Evolutionary conservation across 352 stramenopile species (phyloP).

Genomic region (Phytophthora macrochlamydospora): DNA sequence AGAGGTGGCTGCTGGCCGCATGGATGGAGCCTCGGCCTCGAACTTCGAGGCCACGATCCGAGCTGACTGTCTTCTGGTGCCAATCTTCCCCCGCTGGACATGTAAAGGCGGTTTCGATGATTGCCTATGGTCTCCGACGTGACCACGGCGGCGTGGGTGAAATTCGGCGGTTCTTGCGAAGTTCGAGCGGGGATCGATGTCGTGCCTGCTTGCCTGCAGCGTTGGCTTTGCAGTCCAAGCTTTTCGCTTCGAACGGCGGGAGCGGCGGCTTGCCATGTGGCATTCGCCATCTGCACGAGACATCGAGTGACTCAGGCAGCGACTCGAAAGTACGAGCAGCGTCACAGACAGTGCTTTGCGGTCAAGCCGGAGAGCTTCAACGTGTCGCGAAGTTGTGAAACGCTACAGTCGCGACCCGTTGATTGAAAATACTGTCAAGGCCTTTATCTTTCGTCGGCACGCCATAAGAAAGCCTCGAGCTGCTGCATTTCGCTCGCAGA

Average conservation of each 20-base stretch:
- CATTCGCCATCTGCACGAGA: too few relatives aligned
- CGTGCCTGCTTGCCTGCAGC: too few relatives aligned
- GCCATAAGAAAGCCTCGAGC: conserved; percentile 3
- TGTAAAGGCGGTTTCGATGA: conserved; percentile 26
- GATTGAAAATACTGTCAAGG: not conserved
- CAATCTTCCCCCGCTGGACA: conserved; percentile 18
- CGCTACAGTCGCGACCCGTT: not conserved
- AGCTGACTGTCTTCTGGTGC: conserved; percentile 2
- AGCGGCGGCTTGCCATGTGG: too few relatives aligned
- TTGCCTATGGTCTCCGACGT: conserved; percentile 29
- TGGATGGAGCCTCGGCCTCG: not conserved
- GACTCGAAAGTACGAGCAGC: conserved; percentile 1
- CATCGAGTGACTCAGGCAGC: not conserved
- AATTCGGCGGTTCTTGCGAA: not conserved
- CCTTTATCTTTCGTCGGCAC: not conserved
- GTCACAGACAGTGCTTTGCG: not conserved
- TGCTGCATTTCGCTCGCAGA: not conserved
- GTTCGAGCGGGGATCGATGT: too few relatives aligned
- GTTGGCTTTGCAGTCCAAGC: too few relatives aligned
- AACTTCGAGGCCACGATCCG: not conserved
- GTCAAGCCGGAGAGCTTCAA: not conserved
- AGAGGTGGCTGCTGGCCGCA: conserved; percentile 7
- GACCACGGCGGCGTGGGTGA: conserved; percentile 8
- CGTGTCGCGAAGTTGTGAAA: not conserved
- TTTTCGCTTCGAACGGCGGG: too few relatives aligned